These are phyloP conservation scores for Phlyctochytrium bullatum DNA, from an alignment of 192 early-diverging fungal genomes.

Conservation along the genomic window DNA sequence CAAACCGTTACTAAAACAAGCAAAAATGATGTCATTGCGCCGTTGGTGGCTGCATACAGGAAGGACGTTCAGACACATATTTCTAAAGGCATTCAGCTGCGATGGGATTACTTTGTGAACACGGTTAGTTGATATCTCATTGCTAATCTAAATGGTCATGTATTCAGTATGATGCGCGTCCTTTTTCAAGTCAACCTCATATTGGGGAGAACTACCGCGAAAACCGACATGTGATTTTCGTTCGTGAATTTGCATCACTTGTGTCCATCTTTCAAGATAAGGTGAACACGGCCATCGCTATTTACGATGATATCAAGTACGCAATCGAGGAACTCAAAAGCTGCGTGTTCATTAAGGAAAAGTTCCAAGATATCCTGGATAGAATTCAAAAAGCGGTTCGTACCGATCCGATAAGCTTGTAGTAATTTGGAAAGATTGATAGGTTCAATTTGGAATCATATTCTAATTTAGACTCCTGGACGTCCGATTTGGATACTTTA, in stretches of 20 bases:
- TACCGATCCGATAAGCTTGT: conserved; percentile 30
- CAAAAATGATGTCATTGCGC: conserved; percentile 67
- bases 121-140: conserved; percentile 37
- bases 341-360: conserved; percentile 71
- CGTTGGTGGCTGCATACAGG: conserved; percentile 91
- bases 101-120: conserved; percentile 96
- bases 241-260: conserved; percentile 86
- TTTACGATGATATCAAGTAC: conserved; percentile 79
- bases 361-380: conserved; percentile 67
- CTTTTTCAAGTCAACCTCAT: conserved; percentile 41
- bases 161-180: conserved; percentile 43
- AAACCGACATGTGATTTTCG: conserved; percentile 88
- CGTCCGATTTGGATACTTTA: conserved; percentile 70
- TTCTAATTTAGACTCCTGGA: conserved; percentile 92
- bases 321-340: conserved; percentile 79
- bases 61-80: conserved; percentile 90
- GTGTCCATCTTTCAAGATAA: conserved; percentile 97
- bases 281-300: conserved; percentile 74
- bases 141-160: conserved; percentile 3
- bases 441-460: conserved; percentile 90
- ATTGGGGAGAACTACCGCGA: conserved; percentile 50
- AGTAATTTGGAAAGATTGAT: conserved; percentile 64
- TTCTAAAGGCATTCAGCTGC: conserved; percentile 63
- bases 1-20: conserved; percentile 79
- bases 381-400: conserved; percentile 85